phyloP scores from a whole-genome alignment of 257 asterid genomes.

The Petunia secreta region DNA sequence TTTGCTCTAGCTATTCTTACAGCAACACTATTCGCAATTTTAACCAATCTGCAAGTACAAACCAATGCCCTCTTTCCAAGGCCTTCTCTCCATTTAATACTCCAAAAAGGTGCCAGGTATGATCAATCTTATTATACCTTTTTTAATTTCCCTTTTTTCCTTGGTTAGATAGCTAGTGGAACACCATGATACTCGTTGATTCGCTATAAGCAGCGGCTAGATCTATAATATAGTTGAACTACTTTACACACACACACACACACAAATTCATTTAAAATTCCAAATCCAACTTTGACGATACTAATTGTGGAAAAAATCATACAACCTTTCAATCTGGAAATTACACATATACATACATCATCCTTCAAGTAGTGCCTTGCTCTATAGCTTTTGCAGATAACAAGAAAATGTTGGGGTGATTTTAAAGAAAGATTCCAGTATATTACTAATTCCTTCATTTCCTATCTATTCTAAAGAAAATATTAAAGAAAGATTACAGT shows the following conservation, averaged over 20 bases:
- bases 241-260: neutral
- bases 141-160: neutral
- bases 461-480: neutral
- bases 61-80: neutral
- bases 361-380: neutral
- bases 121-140: neutral
- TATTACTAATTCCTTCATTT: neutral
- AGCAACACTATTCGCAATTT: neutral
- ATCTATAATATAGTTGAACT: neutral
- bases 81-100: neutral
- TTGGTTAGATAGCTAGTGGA: neutral
- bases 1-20: neutral
- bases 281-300: neutral
- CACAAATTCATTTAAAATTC: neutral
- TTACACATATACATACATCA: neutral
- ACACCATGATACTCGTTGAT: neutral
- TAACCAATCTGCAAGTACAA: neutral
- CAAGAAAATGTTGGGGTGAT: too few species aligned
- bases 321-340: constrained; percentile 9
- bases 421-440: neutral
- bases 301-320: neutral
- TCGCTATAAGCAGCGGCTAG: neutral
- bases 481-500: neutral
- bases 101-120: neutral
- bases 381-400: neutral